Percentiles rank a stretch among this genome's conserved stretches.
phyloP scores from a whole-genome alignment of 2,329 filamentous ascomycete species.

The Scedosporium dehoogii region DNA sequence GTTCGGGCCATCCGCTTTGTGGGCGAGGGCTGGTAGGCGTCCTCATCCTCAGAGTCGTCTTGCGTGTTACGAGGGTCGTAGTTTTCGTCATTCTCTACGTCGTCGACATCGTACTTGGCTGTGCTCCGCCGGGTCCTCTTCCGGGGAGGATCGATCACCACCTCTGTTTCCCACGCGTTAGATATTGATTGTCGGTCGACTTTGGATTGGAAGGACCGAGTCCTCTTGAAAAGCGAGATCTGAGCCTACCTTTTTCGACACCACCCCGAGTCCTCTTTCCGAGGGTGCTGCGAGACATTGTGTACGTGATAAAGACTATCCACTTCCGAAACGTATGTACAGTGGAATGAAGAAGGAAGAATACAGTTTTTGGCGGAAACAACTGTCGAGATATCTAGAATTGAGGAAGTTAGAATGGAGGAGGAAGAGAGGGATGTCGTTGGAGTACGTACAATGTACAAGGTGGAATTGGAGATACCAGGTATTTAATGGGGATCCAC shows the following conservation, averaged over 20 bases:
- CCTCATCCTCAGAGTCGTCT: slow-evolving; percentile 19
- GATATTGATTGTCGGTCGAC: neutral
- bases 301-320: neutral
- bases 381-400: neutral
- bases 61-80: slow-evolving; percentile 31
- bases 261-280: slow-evolving; percentile 15
- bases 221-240: neutral
- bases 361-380: neutral
- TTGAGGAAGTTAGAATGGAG: neutral
- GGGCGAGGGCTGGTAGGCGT: slow-evolving; percentile 13
- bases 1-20: slow-evolving; percentile 16
- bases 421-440: neutral
- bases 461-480: slow-evolving; percentile 1
- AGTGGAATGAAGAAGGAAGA: neutral
- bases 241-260: slow-evolving; percentile 13
- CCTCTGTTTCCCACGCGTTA: neutral
- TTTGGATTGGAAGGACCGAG: no score
- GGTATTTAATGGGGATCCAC: slow-evolving; percentile 2
- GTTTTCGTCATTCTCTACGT: slow-evolving; percentile 57
- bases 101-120: slow-evolving; percentile 33
- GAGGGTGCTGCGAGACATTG: slow-evolving; percentile 14
- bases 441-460: neutral
- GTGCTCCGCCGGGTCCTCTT: slow-evolving; percentile 36
- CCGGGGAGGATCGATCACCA: slow-evolving; percentile 21
- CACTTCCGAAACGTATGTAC: neutral